A percentile compares a stretch with the other conserved stretches of the same genome.
These are phyloP conservation scores for Apiospora kogelbergensis DNA, from an alignment of 2,329 filamentous ascomycete genomes.

Conservation along the genomic window DNA sequence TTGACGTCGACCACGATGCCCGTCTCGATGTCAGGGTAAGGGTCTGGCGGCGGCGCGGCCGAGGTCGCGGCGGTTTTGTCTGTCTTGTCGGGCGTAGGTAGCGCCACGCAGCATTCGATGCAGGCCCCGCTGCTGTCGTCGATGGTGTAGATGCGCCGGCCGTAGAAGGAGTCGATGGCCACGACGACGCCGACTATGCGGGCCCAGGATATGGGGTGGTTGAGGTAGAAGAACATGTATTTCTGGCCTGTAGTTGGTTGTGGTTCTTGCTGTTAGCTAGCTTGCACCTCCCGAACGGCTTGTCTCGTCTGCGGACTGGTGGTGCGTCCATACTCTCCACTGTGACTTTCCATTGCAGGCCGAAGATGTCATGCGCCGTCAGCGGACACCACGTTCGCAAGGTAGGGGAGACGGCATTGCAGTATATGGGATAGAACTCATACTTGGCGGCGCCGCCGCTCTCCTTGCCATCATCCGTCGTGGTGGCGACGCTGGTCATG, in stretches of 20 bases:
- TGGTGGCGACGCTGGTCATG: slow-evolving; percentile 41
- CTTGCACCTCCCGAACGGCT: neutral
- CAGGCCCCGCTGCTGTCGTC: slow-evolving; percentile 65
- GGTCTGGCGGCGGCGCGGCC: neutral
- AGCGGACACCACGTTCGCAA: slow-evolving; percentile 60
- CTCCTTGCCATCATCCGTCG: slow-evolving; percentile 42
- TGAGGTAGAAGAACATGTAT: slow-evolving; percentile 64
- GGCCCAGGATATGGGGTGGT: slow-evolving; percentile 76
- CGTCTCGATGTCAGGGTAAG: slow-evolving; percentile 38
- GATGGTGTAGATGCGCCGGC: slow-evolving; percentile 53
- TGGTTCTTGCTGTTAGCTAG: neutral
- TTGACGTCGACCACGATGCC: slow-evolving; percentile 59
- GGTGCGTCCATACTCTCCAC: slow-evolving; percentile 50
- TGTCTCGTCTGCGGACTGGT: neutral
- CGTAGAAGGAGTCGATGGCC: slow-evolving; percentile 52
- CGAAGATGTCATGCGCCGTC: slow-evolving; percentile 48
- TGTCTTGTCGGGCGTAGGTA: slow-evolving; percentile 20
- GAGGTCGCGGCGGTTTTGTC: slow-evolving; percentile 1
- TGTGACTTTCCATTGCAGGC: slow-evolving; percentile 46
- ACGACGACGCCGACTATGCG: slow-evolving; percentile 71
- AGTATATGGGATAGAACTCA: slow-evolving; percentile 59
- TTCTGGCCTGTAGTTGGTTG: slow-evolving; percentile 41
- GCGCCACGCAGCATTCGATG: slow-evolving; percentile 46
- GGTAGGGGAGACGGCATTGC: slow-evolving; percentile 63
- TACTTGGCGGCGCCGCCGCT: slow-evolving; percentile 13